These are phyloP conservation scores for Bathelium albidoporum DNA, from an alignment of 495 filamentous ascomycete genomes.

Conservation along the genomic window DNA sequence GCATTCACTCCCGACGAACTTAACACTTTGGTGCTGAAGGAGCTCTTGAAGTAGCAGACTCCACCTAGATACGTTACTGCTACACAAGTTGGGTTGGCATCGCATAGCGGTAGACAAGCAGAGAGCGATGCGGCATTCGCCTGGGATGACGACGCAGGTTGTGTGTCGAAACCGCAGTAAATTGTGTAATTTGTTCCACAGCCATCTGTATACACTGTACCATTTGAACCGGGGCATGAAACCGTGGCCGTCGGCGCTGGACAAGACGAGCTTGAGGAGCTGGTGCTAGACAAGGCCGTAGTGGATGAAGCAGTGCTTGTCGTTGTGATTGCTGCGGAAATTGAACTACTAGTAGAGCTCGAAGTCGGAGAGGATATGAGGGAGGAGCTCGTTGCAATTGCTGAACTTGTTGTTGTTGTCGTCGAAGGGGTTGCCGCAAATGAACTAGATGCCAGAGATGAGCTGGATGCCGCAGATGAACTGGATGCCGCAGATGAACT, in stretches of 20 bases:
- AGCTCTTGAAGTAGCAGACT: conserved; percentile 10
- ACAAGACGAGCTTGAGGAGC: not conserved
- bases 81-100: conserved; percentile 1
- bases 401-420: too few species aligned
- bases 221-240: not conserved
- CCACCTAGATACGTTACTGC: not conserved
- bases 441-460: too few species aligned
- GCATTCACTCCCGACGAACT: not conserved
- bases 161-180: conserved; percentile 8
- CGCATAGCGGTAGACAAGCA: conserved; percentile 4
- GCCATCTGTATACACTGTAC: conserved; percentile 1
- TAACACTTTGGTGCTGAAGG: not conserved
- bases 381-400: too few species aligned
- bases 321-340: not conserved
- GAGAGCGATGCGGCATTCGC: not conserved
- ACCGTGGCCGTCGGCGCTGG: not conserved
- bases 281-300: not conserved
- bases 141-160: not conserved
- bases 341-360: not conserved
- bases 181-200: conserved; percentile 11
- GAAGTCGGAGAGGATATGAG: not conserved
- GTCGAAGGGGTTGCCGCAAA: not conserved
- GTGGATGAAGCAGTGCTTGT: not conserved
- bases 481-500: conserved; percentile 37
- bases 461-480: conserved; percentile 37